Base-by-base conservation (phyloP, 2,329 filamentous ascomycete genomes). In the Fusarium sp. region DNA sequence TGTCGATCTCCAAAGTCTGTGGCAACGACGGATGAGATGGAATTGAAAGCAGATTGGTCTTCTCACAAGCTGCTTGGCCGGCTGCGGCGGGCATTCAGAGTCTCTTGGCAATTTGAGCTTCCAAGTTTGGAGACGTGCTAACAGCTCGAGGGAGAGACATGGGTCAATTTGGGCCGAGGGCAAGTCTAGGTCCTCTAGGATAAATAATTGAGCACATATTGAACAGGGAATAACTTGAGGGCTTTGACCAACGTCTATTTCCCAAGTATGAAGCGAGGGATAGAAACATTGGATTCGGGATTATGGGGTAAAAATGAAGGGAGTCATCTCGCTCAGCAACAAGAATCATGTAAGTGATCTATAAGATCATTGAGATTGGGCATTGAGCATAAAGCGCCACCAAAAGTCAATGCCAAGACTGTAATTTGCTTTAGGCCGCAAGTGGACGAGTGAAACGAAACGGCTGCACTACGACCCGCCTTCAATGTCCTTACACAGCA, bases 371-470 rank as follows among this genome's bases (percentile, higher is more conserved):
- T 44, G 32, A 55, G 57, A 54, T 40, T 41, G 42, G 53, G 61
- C 54, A 67, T 63, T 65, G 68, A 69, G 50, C 62, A 55, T 52
- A 53, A 54, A 59, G 55, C 50, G 65, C 67, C 69, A 55, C 59
- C 60, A 37, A 50, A 61, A 58, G 62, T 33, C 46, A 64, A 44
- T 48, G 53, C 71, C 61, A 68, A 71, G 64, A 56, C 41, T 26
- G 70, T 46, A 75, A 76, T 76, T 73, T 76, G 64, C 62, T 66
- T 61, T 73, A 68, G 56, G 46, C 73, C 68, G 15, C 32, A 73
- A 73, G 49, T 52, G 65, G 68, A 62, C 50, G 61, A 61, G 61
- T 70, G 72, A 76, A 76, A 76, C 73, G 60, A 76, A 75, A 75
- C 73, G 73, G 71, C 52, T 64, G 65, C 69, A 67, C 57, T 66